Conservation (phyloP, 768 basidiomycete species). For the Boletus rex-veris region DNA sequence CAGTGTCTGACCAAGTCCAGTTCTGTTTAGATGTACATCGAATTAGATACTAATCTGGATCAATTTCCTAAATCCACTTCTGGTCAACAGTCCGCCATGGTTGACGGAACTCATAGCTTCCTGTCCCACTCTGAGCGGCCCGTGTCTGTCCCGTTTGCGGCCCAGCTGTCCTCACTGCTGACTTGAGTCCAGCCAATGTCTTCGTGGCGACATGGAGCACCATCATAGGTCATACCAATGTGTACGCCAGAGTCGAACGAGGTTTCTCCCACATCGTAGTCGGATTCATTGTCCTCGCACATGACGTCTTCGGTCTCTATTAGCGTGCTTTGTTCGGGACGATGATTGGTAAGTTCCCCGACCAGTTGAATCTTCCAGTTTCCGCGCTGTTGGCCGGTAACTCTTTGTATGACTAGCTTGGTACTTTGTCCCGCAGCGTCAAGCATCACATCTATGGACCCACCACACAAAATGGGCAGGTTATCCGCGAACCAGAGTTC, state of each 20-base stretch:
- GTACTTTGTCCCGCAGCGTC: constrained; percentile 22
- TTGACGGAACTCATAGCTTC: background rate
- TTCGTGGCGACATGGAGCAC: constrained; percentile 1
- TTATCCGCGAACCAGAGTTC: constrained; percentile 47
- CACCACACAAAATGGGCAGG: constrained; percentile 33
- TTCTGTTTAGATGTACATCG: constrained; percentile 22
- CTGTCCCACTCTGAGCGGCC: background rate
- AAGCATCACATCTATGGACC: constrained; percentile 30
- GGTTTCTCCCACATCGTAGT: constrained; percentile 14
- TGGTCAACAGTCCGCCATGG: background rate
- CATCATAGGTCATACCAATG: constrained; percentile 11
- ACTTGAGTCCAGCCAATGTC: constrained; percentile 15
- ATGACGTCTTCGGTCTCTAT: constrained; percentile 10
- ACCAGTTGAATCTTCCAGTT: constrained; percentile 33
- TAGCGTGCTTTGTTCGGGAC: constrained; percentile 3
- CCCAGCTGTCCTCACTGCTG: constrained; percentile 8
- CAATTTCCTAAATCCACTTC: background rate
- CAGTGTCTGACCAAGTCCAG: constrained; percentile 4
- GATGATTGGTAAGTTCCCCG: constrained; percentile 13
- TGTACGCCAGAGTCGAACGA: constrained; percentile 31
- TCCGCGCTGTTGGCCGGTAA: constrained; percentile 13
- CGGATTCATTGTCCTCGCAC: constrained; percentile 22
- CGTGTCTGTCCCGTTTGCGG: background rate
- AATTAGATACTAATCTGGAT: constrained; percentile 23
- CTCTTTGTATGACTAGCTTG: constrained; percentile 22